These are phyloP conservation scores for Cryphonectria japonica DNA, from an alignment of 2,329 filamentous ascomycete genomes.

Conservation along the genomic window DNA sequence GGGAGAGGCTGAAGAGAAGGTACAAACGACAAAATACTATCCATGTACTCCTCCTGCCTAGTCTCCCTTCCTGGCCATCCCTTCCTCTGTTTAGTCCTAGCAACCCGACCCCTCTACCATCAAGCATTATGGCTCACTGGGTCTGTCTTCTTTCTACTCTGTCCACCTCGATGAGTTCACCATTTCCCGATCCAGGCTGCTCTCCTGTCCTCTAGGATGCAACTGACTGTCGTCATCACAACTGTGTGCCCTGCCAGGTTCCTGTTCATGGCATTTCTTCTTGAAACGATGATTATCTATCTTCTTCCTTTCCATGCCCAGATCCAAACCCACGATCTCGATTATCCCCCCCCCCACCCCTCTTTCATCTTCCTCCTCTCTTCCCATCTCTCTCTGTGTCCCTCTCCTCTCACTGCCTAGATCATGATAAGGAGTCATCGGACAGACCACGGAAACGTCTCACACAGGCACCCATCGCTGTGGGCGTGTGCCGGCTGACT, in stretches of 20 bases:
- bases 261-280: not conserved
- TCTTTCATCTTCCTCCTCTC: not conserved
- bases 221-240: not conserved
- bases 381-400: not conserved
- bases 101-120: not conserved
- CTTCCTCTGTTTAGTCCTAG: not conserved
- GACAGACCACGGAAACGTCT: not conserved
- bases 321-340: not conserved
- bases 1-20: not conserved
- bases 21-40: not conserved
- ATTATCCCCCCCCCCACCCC: not conserved
- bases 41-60: not conserved
- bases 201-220: not conserved
- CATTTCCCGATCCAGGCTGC: not conserved
- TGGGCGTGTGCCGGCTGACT: conserved; percentile 1
- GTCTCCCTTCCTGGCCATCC: not conserved
- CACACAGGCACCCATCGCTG: not conserved
- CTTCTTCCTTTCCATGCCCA: not conserved
- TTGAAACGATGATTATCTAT: not conserved
- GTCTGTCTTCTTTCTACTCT: not conserved
- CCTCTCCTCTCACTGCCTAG: not conserved
- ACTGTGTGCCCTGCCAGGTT: not conserved
- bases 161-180: conserved; percentile 5
- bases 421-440: not conserved
- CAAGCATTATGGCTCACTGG: not conserved